phyloP scores from a whole-genome alignment of 2,329 filamentous ascomycete genomes.

The Alternaria sp. region DNA sequence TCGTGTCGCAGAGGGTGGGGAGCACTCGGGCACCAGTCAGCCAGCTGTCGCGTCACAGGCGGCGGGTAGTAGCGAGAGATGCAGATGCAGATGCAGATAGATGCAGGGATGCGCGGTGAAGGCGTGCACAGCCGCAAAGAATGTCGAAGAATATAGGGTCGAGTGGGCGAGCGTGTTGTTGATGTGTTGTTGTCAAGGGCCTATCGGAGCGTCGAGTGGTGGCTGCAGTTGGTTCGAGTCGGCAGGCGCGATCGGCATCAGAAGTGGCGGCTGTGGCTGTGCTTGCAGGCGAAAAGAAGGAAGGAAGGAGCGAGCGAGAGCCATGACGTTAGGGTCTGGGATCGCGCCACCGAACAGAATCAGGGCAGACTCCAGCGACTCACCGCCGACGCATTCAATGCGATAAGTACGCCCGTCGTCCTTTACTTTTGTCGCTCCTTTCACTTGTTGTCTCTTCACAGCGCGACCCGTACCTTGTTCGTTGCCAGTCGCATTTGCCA shows the following conservation, averaged over 20 bases:
- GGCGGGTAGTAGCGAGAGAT: constrained; percentile 19
- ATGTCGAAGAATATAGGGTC: constrained; percentile 30
- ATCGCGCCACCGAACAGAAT: constrained; percentile 35
- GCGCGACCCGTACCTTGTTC: constrained; percentile 16
- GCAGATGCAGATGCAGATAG: constrained; percentile 18
- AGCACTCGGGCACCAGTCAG: constrained; percentile 11
- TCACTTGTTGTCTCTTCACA: constrained; percentile 17
- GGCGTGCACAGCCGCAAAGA: constrained; percentile 43
- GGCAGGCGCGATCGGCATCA: constrained; percentile 16
- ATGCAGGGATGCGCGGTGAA: not conserved
- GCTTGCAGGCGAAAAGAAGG: constrained; percentile 10
- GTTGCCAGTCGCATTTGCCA: constrained; percentile 35
- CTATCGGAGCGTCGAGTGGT: constrained; percentile 13
- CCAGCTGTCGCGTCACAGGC: constrained; percentile 14
- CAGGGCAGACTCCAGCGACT: constrained; percentile 37
- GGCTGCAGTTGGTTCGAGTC: constrained; percentile 12
- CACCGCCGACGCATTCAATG: constrained; percentile 35
- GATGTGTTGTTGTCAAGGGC: constrained; percentile 19
- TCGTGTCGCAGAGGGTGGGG: constrained; percentile 24
- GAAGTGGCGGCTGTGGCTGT: constrained; percentile 31
- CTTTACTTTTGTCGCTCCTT: constrained; percentile 12
- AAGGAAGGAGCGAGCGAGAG: constrained; percentile 9
- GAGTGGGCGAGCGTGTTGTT: constrained; percentile 5
- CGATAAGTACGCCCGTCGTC: constrained; percentile 29
- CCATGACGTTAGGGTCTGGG: constrained; percentile 32